Percentiles rank a stretch among this genome's conserved stretches.
These are phyloP conservation scores for Irpex sp. DNA, from an alignment of 1,284 basidiomycete genomes.

Conservation along the genomic window DNA sequence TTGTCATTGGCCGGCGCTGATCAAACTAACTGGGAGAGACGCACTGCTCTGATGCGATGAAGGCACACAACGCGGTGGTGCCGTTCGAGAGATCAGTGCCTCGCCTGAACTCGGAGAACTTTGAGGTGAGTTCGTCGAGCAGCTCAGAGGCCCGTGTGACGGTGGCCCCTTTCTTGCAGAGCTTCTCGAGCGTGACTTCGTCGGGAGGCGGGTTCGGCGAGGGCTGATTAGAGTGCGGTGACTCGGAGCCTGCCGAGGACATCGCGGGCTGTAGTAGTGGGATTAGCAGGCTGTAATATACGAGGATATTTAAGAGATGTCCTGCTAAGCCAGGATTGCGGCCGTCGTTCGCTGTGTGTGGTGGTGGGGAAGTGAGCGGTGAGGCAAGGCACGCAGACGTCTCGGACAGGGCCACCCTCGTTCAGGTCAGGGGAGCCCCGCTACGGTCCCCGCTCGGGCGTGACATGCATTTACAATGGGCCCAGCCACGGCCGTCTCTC, in stretches of 20 bases:
- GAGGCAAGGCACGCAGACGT: neutral
- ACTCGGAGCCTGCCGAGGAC: slow-evolving; percentile 2
- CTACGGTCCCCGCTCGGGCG: neutral
- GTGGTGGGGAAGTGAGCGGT: neutral
- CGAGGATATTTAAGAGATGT: neutral
- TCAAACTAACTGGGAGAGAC: neutral
- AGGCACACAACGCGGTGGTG: neutral
- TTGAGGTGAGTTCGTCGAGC: neutral
- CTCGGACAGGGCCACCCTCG: neutral
- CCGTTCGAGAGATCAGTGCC: neutral
- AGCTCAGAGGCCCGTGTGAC: neutral
- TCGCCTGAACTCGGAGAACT: neutral
- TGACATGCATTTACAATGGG: neutral
- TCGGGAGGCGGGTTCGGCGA: neutral
- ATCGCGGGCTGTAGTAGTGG: neutral
- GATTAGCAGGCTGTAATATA: neutral
- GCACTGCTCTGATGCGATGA: slow-evolving; percentile 5
- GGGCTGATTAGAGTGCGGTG: neutral
- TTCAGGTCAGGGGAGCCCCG: neutral
- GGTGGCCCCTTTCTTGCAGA: neutral
- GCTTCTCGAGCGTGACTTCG: neutral
- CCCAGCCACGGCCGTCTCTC: neutral
- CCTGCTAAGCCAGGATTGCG: neutral
- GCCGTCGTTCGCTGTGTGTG: neutral
- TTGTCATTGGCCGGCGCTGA: neutral